Conservation (phyloP, 192 early-diverging fungal genomes). For the Backusella luteola region DNA sequence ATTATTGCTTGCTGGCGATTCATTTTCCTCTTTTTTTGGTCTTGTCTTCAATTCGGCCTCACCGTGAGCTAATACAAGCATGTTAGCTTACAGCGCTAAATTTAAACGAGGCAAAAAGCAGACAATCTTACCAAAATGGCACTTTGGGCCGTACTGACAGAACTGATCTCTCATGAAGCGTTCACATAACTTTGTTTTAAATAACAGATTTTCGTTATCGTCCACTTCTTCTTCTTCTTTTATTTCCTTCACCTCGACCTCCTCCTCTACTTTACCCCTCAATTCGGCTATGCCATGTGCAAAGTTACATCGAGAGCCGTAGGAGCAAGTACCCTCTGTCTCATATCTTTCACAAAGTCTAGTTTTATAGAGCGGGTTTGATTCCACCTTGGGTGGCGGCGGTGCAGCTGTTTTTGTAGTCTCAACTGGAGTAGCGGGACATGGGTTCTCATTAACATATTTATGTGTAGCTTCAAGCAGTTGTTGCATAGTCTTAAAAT, state of each 20-base stretch:
- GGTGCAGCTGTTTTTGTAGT: slow-evolving; percentile 24
- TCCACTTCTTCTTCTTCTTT: slow-evolving; percentile 29
- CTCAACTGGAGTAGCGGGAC: slow-evolving; percentile 24
- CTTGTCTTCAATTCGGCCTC: slow-evolving; percentile 26
- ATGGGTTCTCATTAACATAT: not conserved
- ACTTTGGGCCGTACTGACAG: slow-evolving; percentile 85
- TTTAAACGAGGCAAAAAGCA: not conserved
- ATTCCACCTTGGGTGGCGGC: not conserved
- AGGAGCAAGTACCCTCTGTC: slow-evolving; percentile 71
- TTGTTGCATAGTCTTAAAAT: slow-evolving; percentile 83
- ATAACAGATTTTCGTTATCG: slow-evolving; percentile 55
- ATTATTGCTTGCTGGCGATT: not conserved
- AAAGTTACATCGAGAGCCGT: slow-evolving; percentile 70
- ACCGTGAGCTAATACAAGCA: slow-evolving; percentile 29
- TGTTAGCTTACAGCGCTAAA: not conserved
- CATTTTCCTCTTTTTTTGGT: slow-evolving; percentile 10
- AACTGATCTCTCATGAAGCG: slow-evolving; percentile 72
- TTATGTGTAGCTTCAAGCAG: slow-evolving; percentile 64
- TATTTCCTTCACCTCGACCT: slow-evolving; percentile 14
- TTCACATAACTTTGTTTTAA: slow-evolving; percentile 84
- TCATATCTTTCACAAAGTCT: slow-evolving; percentile 83
- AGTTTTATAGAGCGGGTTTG: slow-evolving; percentile 79
- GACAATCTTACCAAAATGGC: slow-evolving; percentile 64
- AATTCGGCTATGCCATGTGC: slow-evolving; percentile 71
- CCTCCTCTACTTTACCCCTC: slow-evolving; percentile 51